These are phyloP conservation scores for Cucumis melo DNA, from an alignment of 306 rosid species.

Conservation along the genomic window DNA sequence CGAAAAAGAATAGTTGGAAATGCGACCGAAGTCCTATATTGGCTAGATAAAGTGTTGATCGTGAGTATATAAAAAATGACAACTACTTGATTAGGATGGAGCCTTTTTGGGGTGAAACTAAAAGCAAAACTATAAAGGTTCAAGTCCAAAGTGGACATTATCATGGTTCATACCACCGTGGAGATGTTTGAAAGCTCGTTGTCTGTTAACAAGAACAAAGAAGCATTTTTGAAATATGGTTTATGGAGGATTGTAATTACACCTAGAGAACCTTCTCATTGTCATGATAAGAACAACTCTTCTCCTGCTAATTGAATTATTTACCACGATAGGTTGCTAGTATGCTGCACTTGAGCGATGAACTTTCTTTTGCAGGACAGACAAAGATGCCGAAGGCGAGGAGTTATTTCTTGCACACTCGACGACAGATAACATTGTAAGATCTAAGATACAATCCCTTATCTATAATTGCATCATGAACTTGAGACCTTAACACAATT, in stretches of 20 bases:
- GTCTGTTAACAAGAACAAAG: background rate
- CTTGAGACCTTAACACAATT: background rate
- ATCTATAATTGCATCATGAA: background rate
- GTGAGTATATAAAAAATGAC: no score
- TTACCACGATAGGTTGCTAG: background rate
- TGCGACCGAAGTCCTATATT: no score
- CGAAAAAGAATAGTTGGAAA: background rate
- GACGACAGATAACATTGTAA: conserved; percentile 26
- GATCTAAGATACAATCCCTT: conserved; percentile 1
- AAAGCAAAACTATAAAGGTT: no score
- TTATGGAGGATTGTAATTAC: background rate
- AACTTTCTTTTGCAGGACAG: conserved; percentile 39
- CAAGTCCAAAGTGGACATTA: no score
- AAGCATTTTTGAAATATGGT: background rate
- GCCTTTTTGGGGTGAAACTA: no score
- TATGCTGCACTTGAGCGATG: background rate
- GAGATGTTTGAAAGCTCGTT: no score
- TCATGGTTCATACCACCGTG: no score
- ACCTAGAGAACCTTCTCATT: background rate
- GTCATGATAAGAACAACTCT: background rate
- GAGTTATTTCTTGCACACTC: conserved; percentile 41
- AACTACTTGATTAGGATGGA: no score
- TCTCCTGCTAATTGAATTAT: background rate
- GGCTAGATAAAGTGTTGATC: no score
- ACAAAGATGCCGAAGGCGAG: conserved; percentile 58